Base-by-base conservation (phyloP, 2,329 filamentous ascomycete genomes). In the Lasiodiplodia sp. region DNA sequence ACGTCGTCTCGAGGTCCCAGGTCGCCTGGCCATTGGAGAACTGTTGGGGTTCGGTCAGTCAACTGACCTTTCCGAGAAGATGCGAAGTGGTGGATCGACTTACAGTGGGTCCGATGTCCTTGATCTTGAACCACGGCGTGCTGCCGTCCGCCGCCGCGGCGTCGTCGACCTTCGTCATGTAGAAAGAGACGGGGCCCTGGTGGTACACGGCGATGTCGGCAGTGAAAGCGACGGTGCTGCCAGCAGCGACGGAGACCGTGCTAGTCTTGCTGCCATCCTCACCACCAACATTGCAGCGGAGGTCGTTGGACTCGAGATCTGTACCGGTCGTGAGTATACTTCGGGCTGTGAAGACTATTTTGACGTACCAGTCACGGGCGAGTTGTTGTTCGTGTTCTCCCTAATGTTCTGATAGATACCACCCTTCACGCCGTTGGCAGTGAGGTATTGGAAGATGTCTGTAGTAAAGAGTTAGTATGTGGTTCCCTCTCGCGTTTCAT, bases 361-460 rank as follows among this genome's bases (percentile, higher is more conserved):
- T 11, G n/a, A 64, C 66, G 23, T 55, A 70, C 70, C 60, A 14
- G 75, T 79, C 25, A 80, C 78, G 6, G 79, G 78, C 12, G 74
- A 77, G 72, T 80, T 79, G 72, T 75, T 71, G 72, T 80, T 80
- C 4, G 78, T 77, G 67, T 80, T 79, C 18, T 70, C 74, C n/a
- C 79, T 72, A 57, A 80, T 73, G 70, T 79, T 78, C 69, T 80
- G 77, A 68, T 77, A 79, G 12, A 73, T 71, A 21, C 70, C 74
- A 47, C 77, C 78, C 69, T 79, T 77, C 12, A 67, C 70, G 40
- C 77, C 77, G 69, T 79, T 79, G 34, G 77, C 76, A n/a, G 75
- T 79, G 7, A 80, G 72, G 71, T 71, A 73, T 62, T 80, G 73
- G 75, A 80, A 80, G 57, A 79, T 79, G 70, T 80, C 78, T 80